These are phyloP conservation scores for Epichloe sibirici DNA, from an alignment of 2,329 filamentous ascomycete genomes.

Conservation along the genomic window DNA sequence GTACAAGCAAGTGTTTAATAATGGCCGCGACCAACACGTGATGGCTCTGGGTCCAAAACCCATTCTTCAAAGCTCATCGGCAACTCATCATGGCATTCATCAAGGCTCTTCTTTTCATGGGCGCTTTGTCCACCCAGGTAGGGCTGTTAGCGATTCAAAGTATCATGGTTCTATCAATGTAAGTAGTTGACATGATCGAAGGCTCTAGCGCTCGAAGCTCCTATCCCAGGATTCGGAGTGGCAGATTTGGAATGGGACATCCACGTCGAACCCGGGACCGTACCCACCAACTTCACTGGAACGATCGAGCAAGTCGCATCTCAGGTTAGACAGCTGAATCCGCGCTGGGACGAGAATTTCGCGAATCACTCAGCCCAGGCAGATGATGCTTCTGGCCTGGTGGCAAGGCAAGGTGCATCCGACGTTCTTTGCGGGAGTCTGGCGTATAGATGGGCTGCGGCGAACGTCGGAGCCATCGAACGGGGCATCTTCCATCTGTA, in stretches of 20 bases:
- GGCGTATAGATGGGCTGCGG: no score
- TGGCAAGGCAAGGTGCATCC: no score
- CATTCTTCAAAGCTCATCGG: neutral
- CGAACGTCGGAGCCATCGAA: no score
- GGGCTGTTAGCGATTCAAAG: neutral
- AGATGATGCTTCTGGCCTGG: neutral
- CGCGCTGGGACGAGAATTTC: neutral
- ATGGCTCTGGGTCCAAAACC: neutral
- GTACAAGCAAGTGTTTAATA: neutral
- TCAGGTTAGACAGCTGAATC: neutral
- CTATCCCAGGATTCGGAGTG: neutral
- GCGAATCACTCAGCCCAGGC: neutral
- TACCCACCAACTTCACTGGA: neutral
- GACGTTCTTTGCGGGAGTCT: no score
- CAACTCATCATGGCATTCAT: neutral
- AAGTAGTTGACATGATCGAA: neutral
- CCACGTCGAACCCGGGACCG: neutral
- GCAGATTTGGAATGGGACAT: neutral
- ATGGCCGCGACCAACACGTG: neutral
- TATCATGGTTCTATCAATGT: no score
- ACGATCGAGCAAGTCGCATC: neutral
- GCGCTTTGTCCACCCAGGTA: neutral
- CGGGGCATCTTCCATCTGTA: neutral
- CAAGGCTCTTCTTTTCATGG: neutral
- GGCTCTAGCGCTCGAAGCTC: neutral